A percentile compares a stretch with the other conserved stretches of the same genome.
Conservation (phyloP, 2,329 filamentous ascomycete genomes). For the Raffaelea albimanens region DNA sequence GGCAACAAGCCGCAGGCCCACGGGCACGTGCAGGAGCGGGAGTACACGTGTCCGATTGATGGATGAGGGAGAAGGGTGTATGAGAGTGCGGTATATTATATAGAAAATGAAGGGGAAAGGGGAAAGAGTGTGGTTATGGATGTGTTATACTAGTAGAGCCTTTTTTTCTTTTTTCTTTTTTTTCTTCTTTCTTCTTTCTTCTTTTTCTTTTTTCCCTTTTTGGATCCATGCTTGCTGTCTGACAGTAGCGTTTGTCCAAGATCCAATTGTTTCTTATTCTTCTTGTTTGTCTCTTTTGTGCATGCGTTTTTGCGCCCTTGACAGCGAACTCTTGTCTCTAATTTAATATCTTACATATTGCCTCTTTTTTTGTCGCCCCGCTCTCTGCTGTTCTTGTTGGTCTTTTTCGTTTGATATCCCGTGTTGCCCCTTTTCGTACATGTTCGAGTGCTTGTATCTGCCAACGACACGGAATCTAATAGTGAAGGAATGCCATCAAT, state of each 20-base stretch:
- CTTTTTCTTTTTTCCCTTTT: background rate
- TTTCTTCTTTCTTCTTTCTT: background rate
- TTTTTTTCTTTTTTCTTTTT: background rate
- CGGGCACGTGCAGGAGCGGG: conserved; percentile 25
- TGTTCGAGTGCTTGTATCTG: background rate
- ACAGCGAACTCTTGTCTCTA: too few species aligned
- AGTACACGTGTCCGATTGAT: conserved; percentile 49
- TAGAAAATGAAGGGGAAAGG: too few species aligned
- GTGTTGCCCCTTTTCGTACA: background rate
- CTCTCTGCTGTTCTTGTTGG: too few species aligned
- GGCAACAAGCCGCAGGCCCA: conserved; percentile 16
- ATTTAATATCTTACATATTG: too few species aligned
- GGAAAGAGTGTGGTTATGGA: background rate
- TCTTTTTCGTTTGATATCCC: background rate
- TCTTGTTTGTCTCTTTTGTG: background rate
- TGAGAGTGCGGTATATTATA: too few species aligned
- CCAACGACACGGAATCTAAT: too few species aligned
- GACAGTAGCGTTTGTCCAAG: conserved; percentile 4
- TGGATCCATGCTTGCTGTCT: background rate
- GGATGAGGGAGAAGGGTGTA: conserved; percentile 22
- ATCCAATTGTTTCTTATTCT: background rate
- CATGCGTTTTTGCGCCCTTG: too few species aligned
- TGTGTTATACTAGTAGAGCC: background rate
- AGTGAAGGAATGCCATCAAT: too few species aligned
- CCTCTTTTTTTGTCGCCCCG: too few species aligned